Conservation (phyloP, 495 filamentous ascomycete genomes). For the Sordaria brevicollis region DNA sequence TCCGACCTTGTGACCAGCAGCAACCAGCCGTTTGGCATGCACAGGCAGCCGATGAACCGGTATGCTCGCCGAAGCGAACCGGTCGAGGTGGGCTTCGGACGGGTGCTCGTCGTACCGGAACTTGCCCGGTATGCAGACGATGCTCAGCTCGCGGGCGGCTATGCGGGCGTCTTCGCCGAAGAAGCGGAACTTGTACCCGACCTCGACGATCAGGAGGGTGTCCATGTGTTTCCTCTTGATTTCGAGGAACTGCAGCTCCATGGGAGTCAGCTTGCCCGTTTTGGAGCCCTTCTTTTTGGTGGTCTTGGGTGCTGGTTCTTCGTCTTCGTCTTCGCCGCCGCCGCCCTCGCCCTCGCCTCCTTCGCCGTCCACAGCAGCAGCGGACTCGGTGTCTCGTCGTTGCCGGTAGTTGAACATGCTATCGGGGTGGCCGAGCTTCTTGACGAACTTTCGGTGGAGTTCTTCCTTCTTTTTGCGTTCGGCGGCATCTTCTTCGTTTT, state of each 20-base stretch:
- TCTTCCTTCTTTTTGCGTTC: conserved; percentile 48
- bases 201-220: conserved; percentile 80
- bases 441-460: conserved; percentile 78
- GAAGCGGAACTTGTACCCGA: conserved; percentile 97
- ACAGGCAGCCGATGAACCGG: conserved; percentile 87
- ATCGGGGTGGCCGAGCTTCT: conserved; percentile 77
- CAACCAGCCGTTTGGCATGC: conserved; percentile 87
- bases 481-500: conserved; percentile 34
- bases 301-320: conserved; percentile 27
- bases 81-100: conserved; percentile 85
- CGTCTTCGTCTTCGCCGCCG: conserved; percentile 36
- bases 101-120: conserved; percentile 90
- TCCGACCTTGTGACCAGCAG: conserved; percentile 90
- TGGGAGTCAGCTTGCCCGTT: conserved; percentile 80
- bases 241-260: conserved; percentile 87
- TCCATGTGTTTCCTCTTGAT: conserved; percentile 91
- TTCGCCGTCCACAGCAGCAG: conserved; percentile 40
- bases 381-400: conserved; percentile 41
- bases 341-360: conserved; percentile 31
- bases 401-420: conserved; percentile 59
- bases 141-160: conserved; percentile 84
- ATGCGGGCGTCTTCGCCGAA: conserved; percentile 93
- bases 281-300: conserved; percentile 58
- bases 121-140: conserved; percentile 96
- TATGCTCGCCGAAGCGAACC: conserved; percentile 93